Base-by-base conservation (phyloP, 1,139 yeast genomes). In the Saccharomyces hybrid region DNA sequence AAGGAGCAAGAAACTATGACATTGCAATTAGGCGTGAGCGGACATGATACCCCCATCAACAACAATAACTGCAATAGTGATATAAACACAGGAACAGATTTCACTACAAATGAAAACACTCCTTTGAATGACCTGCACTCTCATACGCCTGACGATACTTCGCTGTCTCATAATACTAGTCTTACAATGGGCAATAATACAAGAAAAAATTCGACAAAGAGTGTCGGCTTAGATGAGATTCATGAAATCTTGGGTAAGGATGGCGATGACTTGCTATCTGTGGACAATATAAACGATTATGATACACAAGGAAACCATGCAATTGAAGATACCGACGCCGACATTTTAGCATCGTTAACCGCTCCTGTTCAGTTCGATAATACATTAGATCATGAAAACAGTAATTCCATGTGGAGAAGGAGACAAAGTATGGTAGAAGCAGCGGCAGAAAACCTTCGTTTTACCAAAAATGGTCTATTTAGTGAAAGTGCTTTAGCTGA, bases 401-500 rank as follows among this genome's bases (percentile, higher is more conserved):
- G 64, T 31, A 47, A 47, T 6, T 59, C 64, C 0, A 46, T 62
- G 25, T 65, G 69, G 67, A 67, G 70, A 57, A 72, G 89, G 65
- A 74, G 85, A 59, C 85, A 84, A 38, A 82, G 87, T 53, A 77
- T 81, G 54, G 85, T 76, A 1, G 91, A 85, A 61, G 90, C 91
- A 2, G 84, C 83, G n/a, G 79, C 82, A 6, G 91, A 84, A 64
- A 90, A 90, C 4, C 74, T 82, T 61, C 73, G 91, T 57, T 81
- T 85, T 13, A 86, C 95, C 0, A 85, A 81, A 61, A 81, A 82
- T 59, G 95, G 95, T 4, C 72, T 86, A 56, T 85, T 85, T 67
- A 83, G 85, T 65, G 91, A 85, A 65, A 81, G 80, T 57, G 84
- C 88, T 1, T 70, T 86, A 61, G 81, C 83, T 6, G 86, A 84